These are phyloP conservation scores for Trichoderma arundinaceum DNA, from an alignment of 2,329 filamentous ascomycete genomes.

Conservation along the genomic window DNA sequence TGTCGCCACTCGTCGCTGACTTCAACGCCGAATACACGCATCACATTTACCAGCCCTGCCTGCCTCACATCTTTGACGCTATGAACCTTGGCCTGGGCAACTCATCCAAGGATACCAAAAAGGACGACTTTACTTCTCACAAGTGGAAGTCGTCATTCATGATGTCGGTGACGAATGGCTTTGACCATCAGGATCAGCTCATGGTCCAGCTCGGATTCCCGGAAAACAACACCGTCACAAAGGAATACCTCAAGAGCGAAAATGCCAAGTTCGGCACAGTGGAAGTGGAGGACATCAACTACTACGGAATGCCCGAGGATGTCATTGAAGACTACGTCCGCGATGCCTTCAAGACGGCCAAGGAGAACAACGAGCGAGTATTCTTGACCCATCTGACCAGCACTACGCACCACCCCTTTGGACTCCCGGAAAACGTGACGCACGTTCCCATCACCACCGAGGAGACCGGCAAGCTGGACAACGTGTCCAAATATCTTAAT, in stretches of 20 bases:
- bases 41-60: constrained; percentile 53
- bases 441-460: constrained; percentile 23
- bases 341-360: constrained; percentile 41
- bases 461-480: constrained; percentile 35
- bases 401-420: constrained; percentile 44
- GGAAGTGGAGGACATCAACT: constrained; percentile 42
- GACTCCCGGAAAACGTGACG: constrained; percentile 38
- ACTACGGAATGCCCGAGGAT: constrained; percentile 44
- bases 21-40: constrained; percentile 50
- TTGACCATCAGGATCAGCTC: constrained; percentile 42
- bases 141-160: constrained; percentile 44
- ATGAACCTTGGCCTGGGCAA: constrained; percentile 39
- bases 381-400: constrained; percentile 45
- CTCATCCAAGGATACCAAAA: constrained; percentile 18
- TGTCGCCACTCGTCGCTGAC: constrained; percentile 49
- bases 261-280: constrained; percentile 40
- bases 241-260: constrained; percentile 42
- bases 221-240: constrained; percentile 36
- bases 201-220: constrained; percentile 42
- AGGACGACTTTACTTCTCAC: constrained; percentile 36
- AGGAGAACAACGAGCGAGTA: constrained; percentile 41
- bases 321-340: constrained; percentile 43
- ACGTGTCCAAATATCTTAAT: constrained; percentile 44
- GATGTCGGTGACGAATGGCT: constrained; percentile 42
- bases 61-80: constrained; percentile 46